Evolutionary conservation across 148 eudicot species (phyloP), one percentile per base, ranked within the genome.

Genomic region (Camellia sinensis): DNA sequence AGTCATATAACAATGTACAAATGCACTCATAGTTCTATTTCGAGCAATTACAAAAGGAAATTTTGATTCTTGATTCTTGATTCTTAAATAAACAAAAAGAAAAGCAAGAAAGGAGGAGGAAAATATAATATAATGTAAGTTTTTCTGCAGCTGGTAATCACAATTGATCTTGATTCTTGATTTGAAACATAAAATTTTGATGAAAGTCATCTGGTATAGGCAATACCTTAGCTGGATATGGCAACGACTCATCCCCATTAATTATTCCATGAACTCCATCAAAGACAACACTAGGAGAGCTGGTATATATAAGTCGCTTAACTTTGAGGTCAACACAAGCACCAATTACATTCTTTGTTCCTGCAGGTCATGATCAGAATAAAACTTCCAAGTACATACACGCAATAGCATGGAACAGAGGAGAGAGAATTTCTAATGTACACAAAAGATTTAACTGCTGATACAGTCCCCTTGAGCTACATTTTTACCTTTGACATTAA

Each of bases 241-340:
- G 91, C 82, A 95, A 75, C 61, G 92, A 86, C 82, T 95, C 99
- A 75, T 93, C 88, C 10, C 95, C 99, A 77, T 95, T 89, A 50
- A 80, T n/a, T 53, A 91, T 90, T 52, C 92, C 98, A 83, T 89
- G 92, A 37, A 92, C 79, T 78, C 99, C 99, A 85, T 95, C 98
- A 83, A 93, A 93, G 77, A 95, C 98, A 79, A 95, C 99, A 80
- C 97, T 95, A 44, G 99, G 91, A 76, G 99, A 95, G 89, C 99
- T 93, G 29, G 99, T 95, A 81, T 92, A 93, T 56, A 95, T 84
- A 80, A 95, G 93, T 82, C 97, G 82, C 86, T 95, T 95, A 37
- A 95, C 90, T 80, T 93, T 92, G 68, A 83, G 86, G 84, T 91
- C 92, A 80, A 88, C 76, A 84, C 99, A 95, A 71, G 97, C 91